phyloP scores from a whole-genome alignment of 352 stramenopile genomes.

The Phytophthora parvispora region DNA sequence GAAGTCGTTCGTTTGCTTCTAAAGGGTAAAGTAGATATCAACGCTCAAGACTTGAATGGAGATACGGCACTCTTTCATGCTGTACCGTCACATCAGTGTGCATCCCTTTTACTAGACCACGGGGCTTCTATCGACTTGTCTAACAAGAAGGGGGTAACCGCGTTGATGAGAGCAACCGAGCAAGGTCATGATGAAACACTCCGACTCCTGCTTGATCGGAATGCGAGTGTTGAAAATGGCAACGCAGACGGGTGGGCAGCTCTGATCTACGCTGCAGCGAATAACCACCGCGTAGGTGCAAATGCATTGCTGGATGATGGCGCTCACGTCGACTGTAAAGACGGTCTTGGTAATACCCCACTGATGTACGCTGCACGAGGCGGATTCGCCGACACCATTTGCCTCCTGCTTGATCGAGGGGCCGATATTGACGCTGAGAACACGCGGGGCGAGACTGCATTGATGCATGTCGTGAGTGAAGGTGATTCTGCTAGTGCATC shows the following conservation, averaged over 20 bases:
- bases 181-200: background rate
- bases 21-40: background rate
- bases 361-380: background rate
- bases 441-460: background rate
- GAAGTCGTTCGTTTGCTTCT: background rate
- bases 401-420: background rate
- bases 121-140: background rate
- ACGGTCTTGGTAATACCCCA: background rate
- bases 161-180: constrained; percentile 1
- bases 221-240: background rate
- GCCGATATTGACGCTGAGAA: background rate
- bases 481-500: background rate
- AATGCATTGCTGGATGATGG: background rate
- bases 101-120: background rate
- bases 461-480: background rate
- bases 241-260: background rate
- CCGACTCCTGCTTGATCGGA: background rate
- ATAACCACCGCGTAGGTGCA: background rate
- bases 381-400: background rate
- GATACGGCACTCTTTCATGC: background rate
- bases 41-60: background rate
- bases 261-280: background rate
- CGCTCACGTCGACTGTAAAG: background rate
- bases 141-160: background rate
- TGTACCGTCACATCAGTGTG: background rate